A percentile compares a stretch with the other conserved stretches of the same genome.
Evolutionary conservation across 371 early-diverging fungal genomes (phyloP).

Genomic region (Haplosporangium sp.): DNA sequence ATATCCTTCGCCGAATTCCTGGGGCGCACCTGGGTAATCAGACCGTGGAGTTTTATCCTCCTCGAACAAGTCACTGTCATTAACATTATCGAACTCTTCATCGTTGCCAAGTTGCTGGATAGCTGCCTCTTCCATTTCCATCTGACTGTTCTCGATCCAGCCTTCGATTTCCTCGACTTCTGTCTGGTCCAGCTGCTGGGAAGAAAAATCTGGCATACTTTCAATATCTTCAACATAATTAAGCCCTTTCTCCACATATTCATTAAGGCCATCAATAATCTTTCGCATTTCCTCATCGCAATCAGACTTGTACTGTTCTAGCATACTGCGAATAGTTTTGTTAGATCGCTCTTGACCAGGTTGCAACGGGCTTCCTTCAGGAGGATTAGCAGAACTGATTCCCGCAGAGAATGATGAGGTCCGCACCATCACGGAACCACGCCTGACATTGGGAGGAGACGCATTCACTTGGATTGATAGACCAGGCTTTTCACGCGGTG

Average conservation of each 20-base stretch:
- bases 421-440: slow-evolving; percentile 50
- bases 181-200: slow-evolving; percentile 55
- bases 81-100: slow-evolving; percentile 26
- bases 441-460: slow-evolving; percentile 40
- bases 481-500: slow-evolving; percentile 51
- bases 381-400: slow-evolving; percentile 38
- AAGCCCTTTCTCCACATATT: slow-evolving; percentile 75
- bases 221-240: slow-evolving; percentile 68
- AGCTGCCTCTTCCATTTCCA: slow-evolving; percentile 54
- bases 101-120: slow-evolving; percentile 23
- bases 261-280: slow-evolving; percentile 79
- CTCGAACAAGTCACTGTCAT: slow-evolving; percentile 23
- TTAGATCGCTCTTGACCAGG: slow-evolving; percentile 49
- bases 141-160: slow-evolving; percentile 56
- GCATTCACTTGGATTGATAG: slow-evolving; percentile 49
- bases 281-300: slow-evolving; percentile 60
- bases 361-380: slow-evolving; percentile 41
- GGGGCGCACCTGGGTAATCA: slow-evolving; percentile 26
- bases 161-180: slow-evolving; percentile 57
- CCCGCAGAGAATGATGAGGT: slow-evolving; percentile 53
- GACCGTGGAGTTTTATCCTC: slow-evolving; percentile 48
- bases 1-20: slow-evolving; percentile 51
- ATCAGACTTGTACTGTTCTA: slow-evolving; percentile 50
- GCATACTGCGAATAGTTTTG: slow-evolving; percentile 52
- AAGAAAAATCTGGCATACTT: slow-evolving; percentile 49